phyloP scores from a whole-genome alignment of 2,329 filamentous ascomycete species.

The Pseudogymnoascus pannorum region DNA sequence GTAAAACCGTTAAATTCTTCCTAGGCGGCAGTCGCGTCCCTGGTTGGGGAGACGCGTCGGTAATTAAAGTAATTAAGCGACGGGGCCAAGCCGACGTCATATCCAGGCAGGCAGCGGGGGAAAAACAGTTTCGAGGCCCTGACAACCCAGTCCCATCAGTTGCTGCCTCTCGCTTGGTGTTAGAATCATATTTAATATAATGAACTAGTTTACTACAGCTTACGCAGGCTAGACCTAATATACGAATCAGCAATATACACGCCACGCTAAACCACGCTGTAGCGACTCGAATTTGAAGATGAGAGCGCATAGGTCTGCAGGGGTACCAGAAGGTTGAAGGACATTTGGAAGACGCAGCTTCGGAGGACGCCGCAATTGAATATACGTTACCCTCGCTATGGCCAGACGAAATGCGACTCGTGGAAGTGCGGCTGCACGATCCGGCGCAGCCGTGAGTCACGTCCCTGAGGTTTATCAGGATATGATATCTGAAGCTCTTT shows the following conservation, averaged over 20 bases:
- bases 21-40: background rate
- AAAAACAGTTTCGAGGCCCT: background rate
- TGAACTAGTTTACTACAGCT: background rate
- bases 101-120: background rate
- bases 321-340: background rate
- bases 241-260: background rate
- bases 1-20: background rate
- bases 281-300: background rate
- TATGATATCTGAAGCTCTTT: constrained; percentile 36
- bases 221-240: background rate
- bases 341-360: background rate
- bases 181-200: background rate
- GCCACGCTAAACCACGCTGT: background rate
- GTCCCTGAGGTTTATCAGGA: constrained; percentile 39
- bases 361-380: background rate
- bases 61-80: constrained; percentile 1
- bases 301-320: background rate
- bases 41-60: constrained; percentile 9
- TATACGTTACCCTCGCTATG: background rate
- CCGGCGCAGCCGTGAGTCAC: background rate
- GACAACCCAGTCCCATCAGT: background rate
- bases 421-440: background rate
- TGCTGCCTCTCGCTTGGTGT: background rate
- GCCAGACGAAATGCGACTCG: background rate
- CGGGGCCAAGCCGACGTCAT: background rate